Base-by-base conservation (phyloP, 805 yeast genomes). In the Wickerhamiella slavikovae region DNA sequence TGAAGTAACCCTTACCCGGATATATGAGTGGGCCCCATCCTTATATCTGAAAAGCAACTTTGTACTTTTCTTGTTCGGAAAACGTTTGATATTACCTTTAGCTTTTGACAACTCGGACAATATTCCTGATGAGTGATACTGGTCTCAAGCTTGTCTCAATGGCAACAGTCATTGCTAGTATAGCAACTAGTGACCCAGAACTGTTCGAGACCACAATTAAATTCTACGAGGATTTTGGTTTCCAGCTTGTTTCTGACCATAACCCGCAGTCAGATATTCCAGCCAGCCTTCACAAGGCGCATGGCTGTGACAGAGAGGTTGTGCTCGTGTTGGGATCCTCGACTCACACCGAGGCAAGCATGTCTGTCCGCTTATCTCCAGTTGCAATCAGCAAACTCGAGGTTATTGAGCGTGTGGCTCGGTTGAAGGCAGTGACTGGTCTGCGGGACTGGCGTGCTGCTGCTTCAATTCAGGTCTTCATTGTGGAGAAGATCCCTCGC, bases 171-270 rank as follows among this genome's bases (percentile, higher is more conserved):
- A 34, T 28, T 14, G 32, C 29, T 4, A 35, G 42, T 21, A 13
- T 51, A 12, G 57, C 58, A 37, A 78, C 83, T 8, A 56, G 68
- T 12, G 60, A 60, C 32, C 44, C 48, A 16, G 46, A 45, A 11
- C 46, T 65, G 22, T 64, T 60, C 33, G 39, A 53, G 17, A 43
- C 58, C 18, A 60, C 82, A 3, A 49, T 64, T 20, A 43, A 49
- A 16, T 79, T 78, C 53, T 79, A 78, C 51, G 49, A 60, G 31
- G 51, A 58, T 27, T 44, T 68, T 10, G 62, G 62, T 10, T 57
- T 57, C 41, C 13, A 24, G 5, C 40, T 45, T 28, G 34, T 54
- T 58, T 34, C 58, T 18, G 57, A 55, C 31, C 44, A 49, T 42
- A 46, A 28, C 39, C 43, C 22, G 35, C 38, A 25, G 38, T 38